These are phyloP conservation scores for Diaporthe sp. DNA, from an alignment of 2,329 filamentous ascomycete genomes.

Conservation along the genomic window DNA sequence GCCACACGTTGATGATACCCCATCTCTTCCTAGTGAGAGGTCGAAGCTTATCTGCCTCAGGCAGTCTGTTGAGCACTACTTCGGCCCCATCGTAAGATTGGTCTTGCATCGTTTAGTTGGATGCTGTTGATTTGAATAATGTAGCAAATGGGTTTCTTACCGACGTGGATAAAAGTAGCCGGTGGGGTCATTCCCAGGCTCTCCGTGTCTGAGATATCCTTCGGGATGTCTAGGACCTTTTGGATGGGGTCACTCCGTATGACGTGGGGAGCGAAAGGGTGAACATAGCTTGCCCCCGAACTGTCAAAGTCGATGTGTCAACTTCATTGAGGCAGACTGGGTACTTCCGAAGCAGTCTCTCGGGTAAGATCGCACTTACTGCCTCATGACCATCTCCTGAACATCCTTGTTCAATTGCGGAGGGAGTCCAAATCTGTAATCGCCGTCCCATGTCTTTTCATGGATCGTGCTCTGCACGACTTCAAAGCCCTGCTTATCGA, in stretches of 20 bases:
- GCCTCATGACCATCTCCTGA: slow-evolving; percentile 11
- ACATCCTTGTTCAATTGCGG: slow-evolving; percentile 5
- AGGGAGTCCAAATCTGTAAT: slow-evolving; percentile 13
- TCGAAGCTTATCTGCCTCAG: not conserved
- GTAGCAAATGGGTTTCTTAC: not conserved
- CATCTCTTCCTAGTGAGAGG: slow-evolving; percentile 2
- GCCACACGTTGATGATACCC: slow-evolving; percentile 15
- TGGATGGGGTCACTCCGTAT: slow-evolving; percentile 7
- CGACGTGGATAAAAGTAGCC: slow-evolving; percentile 7
- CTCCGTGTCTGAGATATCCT: not conserved
- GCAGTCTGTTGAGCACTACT: slow-evolving; percentile 8
- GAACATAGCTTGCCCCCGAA: slow-evolving; percentile 7
- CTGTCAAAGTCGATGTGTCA: not conserved
- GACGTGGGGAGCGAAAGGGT: slow-evolving; percentile 11
- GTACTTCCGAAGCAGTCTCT: not conserved
- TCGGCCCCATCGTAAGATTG: slow-evolving; percentile 8
- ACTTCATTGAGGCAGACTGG: not conserved
- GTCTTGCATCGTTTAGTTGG: not conserved
- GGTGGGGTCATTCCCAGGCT: slow-evolving; percentile 3
- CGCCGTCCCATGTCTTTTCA: slow-evolving; percentile 1
- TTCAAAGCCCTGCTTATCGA: slow-evolving; percentile 8
- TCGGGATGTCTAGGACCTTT: slow-evolving; percentile 9
- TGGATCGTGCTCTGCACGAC: slow-evolving; percentile 1
- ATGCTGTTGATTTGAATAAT: not conserved
- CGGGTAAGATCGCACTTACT: not conserved